Percentiles rank a stretch among this genome's conserved stretches.
Evolutionary conservation across 768 basidiomycete species (phyloP).

Genomic region (Lactarius tabidus): DNA sequence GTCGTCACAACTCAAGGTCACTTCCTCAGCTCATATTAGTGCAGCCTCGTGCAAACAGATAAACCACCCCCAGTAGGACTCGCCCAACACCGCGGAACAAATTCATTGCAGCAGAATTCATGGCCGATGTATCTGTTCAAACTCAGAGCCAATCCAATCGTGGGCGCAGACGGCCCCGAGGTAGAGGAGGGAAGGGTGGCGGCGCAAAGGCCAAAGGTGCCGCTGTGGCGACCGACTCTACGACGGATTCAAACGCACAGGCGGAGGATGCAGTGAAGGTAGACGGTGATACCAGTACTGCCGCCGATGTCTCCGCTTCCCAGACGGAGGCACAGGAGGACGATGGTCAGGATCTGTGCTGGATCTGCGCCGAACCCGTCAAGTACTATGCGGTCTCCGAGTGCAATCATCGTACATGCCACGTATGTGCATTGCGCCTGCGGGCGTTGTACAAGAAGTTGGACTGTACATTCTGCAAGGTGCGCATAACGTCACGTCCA

Average conservation of each 20-base stretch:
- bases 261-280: neutral
- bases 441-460: slow-evolving; percentile 90
- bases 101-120: slow-evolving; percentile 1
- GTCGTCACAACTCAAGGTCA: neutral
- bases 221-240: neutral
- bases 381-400: slow-evolving; percentile 85
- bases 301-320: neutral
- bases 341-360: slow-evolving; percentile 50
- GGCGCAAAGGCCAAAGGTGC: neutral
- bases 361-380: slow-evolving; percentile 93
- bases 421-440: slow-evolving; percentile 85
- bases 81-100: neutral
- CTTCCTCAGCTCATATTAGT: neutral
- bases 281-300: neutral
- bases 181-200: slow-evolving; percentile 5
- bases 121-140: slow-evolving; percentile 14
- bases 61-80: neutral
- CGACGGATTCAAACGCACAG: neutral
- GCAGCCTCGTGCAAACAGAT: neutral
- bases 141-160: slow-evolving; percentile 10
- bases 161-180: slow-evolving; percentile 12
- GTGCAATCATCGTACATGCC: slow-evolving; percentile 94
- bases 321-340: slow-evolving; percentile 7
- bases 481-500: slow-evolving; percentile 31
- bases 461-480: slow-evolving; percentile 97